Evolutionary conservation across 257 asterid species (phyloP), one percentile per base, ranked within the genome.

Genomic region (Penstemon newberryi): DNA sequence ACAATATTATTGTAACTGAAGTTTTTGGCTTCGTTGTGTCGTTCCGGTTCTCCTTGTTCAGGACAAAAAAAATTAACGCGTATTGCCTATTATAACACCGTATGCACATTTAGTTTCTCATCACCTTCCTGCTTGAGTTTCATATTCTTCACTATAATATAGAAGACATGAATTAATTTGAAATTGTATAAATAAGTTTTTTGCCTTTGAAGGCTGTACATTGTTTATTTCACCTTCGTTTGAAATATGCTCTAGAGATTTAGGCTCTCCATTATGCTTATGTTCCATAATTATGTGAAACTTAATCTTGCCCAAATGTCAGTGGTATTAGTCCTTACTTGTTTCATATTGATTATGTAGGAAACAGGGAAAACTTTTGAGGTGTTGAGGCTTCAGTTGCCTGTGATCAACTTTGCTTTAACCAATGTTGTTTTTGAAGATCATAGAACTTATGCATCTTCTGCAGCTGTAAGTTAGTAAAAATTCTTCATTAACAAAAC

Each of bases 391-490:
- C 99, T 94, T 84, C 92, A 86, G 83, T 72, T 94, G 80, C 99
- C 99, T 47, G 82, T 82, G 69, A 87, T 94, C 78, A 81, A 85
- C 82, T 75, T 83, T 66, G 75, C 84, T 72, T 87, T 85, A 25
- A 75, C 83, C 69, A 81, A 79, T 78, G 90, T 94, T 70, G 78
- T 85, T 67, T 91, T 84, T 63, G 97, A 91, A 82, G 99, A 94
- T 82, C 90, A 85, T 79, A 96, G 97, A 64, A 94, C 99, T 56
- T 94, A 84, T 86, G 96, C 91, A 57, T 89, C 97, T 60, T 80
- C 87, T 59, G 78, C 83, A 68, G 96, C 96, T 66, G 99, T 94
- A 85, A 85, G 96, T 81, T 65, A 42, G 69, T 69, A 1, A 25
- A 25, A 25, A 25, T 25, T 25, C 33, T 25, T 25, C 33, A 1